A percentile compares a stretch with the other conserved stretches of the same genome.
Conservation (phyloP, 129 eudicot genomes). For the Silybum marianum region DNA sequence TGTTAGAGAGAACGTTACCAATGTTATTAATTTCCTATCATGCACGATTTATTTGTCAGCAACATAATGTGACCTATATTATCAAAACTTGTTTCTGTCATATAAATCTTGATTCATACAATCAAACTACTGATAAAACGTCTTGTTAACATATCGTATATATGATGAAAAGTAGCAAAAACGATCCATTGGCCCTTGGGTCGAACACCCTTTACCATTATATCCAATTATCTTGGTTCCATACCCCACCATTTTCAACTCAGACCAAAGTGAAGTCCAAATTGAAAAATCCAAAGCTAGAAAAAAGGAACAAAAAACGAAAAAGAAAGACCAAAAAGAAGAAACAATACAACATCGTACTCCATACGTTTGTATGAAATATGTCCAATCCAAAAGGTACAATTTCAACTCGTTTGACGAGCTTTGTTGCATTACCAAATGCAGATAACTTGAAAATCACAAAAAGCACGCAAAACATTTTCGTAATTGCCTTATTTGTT, state of each 20-base stretch:
- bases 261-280: slow-evolving; percentile 36
- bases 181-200: neutral
- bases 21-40: neutral
- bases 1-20: too few relatives aligned
- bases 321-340: slow-evolving; percentile 22
- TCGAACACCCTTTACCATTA: neutral
- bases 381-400: slow-evolving; percentile 25
- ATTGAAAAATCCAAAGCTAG: slow-evolving; percentile 30
- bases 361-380: slow-evolving; percentile 31
- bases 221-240: slow-evolving; percentile 26
- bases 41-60: neutral
- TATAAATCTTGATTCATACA: neutral
- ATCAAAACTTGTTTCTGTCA: neutral
- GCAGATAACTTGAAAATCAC: slow-evolving; percentile 9
- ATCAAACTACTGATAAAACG: neutral
- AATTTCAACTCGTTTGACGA: slow-evolving; percentile 16
- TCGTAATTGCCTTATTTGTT: neutral
- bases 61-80: neutral
- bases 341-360: slow-evolving; percentile 32
- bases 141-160: neutral
- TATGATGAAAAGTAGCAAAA: neutral
- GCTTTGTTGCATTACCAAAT: slow-evolving; percentile 27
- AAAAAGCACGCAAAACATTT: slow-evolving; percentile 16
- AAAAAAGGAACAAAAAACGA: slow-evolving; percentile 18
- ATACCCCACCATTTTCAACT: slow-evolving; percentile 7